phyloP scores from a whole-genome alignment of 768 basidiomycete species.

The Naganishia vaughanmartiniae region DNA sequence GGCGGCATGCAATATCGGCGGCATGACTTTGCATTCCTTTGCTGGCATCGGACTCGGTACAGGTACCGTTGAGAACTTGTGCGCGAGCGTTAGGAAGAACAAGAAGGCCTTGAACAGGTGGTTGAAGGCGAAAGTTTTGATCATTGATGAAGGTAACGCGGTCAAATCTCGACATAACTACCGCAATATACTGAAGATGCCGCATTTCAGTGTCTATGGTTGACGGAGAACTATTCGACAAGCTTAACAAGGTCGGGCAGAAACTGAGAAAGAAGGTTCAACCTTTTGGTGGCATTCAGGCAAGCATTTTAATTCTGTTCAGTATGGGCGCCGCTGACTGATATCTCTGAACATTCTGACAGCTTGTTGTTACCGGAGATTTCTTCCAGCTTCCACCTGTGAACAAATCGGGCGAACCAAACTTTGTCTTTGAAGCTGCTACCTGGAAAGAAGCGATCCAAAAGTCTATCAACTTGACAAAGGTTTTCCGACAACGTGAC shows the following conservation, averaged over 20 bases:
- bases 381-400: constrained; percentile 99
- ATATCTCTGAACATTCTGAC: constrained; percentile 46
- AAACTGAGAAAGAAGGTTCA: constrained; percentile 60
- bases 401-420: constrained; percentile 62
- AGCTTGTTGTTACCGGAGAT: constrained; percentile 91
- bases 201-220: constrained; percentile 83
- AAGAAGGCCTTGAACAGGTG: constrained; percentile 78
- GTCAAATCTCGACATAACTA: not conserved
- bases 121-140: constrained; percentile 76
- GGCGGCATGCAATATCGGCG: constrained; percentile 96
- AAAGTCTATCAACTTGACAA: constrained; percentile 84
- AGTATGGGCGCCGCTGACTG: not conserved
- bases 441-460: constrained; percentile 72
- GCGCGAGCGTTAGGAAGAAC: constrained; percentile 70
- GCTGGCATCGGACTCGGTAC: constrained; percentile 85
- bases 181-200: not conserved
- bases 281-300: constrained; percentile 95
- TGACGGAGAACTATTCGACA: constrained; percentile 79
- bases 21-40: constrained; percentile 91
- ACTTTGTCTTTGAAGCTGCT: constrained; percentile 88
- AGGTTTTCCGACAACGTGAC: constrained; percentile 92
- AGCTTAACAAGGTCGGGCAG: constrained; percentile 70
- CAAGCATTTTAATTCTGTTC: constrained; percentile 39
- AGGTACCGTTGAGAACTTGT: constrained; percentile 64
- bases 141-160: constrained; percentile 77